phyloP scores from a whole-genome alignment of 306 rosid species.

The Quercus berberidifolia region DNA sequence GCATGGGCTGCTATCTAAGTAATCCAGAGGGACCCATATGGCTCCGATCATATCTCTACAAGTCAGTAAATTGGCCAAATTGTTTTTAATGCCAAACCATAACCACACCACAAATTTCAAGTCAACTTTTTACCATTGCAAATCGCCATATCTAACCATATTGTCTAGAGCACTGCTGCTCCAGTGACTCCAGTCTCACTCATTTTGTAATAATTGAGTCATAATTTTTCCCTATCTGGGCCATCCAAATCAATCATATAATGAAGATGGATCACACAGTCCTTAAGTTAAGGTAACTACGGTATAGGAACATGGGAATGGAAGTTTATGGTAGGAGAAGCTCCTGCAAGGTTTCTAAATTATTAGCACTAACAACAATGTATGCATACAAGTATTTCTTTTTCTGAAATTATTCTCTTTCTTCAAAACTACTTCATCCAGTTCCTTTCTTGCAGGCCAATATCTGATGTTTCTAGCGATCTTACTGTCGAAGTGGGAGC shows the following conservation, averaged over 20 bases:
- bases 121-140: background rate
- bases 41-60: slow-evolving; percentile 13
- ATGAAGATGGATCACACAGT: slow-evolving; percentile 32
- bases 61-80: slow-evolving; percentile 23
- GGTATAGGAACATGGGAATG: slow-evolving; percentile 14
- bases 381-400: slow-evolving; percentile 27
- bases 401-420: slow-evolving; percentile 22
- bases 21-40: slow-evolving; percentile 29
- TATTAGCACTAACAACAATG: slow-evolving; percentile 34
- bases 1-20: slow-evolving; percentile 20
- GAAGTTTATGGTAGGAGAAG: slow-evolving; percentile 23
- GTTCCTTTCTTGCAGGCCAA: slow-evolving; percentile 71
- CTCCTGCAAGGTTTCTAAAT: slow-evolving; percentile 29
- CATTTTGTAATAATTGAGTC: slow-evolving; percentile 38
- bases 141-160: slow-evolving; percentile 10
- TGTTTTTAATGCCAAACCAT: slow-evolving; percentile 16
- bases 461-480: slow-evolving; percentile 95
- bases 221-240: slow-evolving; percentile 14
- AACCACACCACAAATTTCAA: slow-evolving; percentile 16
- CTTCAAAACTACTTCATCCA: slow-evolving; percentile 26
- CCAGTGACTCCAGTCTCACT: slow-evolving; percentile 27
- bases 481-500: slow-evolving; percentile 83
- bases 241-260: slow-evolving; percentile 31
- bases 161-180: slow-evolving; percentile 20
- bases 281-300: slow-evolving; percentile 33